Evolutionary conservation across 371 early-diverging fungal genomes (phyloP), one percentile per base, ranked within the genome.

Genomic region (Haplosporangium sp.): DNA sequence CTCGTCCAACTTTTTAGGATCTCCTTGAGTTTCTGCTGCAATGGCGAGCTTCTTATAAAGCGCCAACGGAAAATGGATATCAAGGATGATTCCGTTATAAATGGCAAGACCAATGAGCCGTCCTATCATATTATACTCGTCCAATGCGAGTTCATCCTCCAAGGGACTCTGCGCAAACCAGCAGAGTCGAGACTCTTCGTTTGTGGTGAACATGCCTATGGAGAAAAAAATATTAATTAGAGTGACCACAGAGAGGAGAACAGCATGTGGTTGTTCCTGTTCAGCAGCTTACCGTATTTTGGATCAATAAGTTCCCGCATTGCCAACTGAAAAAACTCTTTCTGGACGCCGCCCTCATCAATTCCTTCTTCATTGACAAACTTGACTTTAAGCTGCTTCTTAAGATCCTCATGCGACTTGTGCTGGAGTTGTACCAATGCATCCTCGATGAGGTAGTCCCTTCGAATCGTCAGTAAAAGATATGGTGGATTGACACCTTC

Each of bases 301-400:
- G 93, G 91, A 71, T 96, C 95, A 83, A 98, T 94, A 53, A 98
- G 86, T 58, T 97, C 95, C 53, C 96, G 88, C 59, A 95, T 92
- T 16, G 97, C 87, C 36, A 97, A 85, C 58, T 94, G 92, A 77
- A 97, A 96, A 85, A 97, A 97, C 81, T 99, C 99, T 68, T 98
- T 97, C 59, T 96, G 96, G 9, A 99, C 93, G 38, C 98, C 97
- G 53, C 98, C 98, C 81, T 95, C 92, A 69, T 98, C 98, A 71
- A 91, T 91, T 40, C 93, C 90, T 76, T 93, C 93, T 68, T 98
- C 98, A 21, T 94, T 94, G 9, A 95, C 88, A 86, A 97, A 96
- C 57, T 93, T 88, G 43, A 96, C 93, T 20, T 92, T 90, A n/a
- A 98, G 86, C 68, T 92, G 95, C 68, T 95, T 93, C 66, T 95